Evolutionary conservation across 805 yeast species (phyloP).

Genomic region (Suhomyces vadensis): DNA sequence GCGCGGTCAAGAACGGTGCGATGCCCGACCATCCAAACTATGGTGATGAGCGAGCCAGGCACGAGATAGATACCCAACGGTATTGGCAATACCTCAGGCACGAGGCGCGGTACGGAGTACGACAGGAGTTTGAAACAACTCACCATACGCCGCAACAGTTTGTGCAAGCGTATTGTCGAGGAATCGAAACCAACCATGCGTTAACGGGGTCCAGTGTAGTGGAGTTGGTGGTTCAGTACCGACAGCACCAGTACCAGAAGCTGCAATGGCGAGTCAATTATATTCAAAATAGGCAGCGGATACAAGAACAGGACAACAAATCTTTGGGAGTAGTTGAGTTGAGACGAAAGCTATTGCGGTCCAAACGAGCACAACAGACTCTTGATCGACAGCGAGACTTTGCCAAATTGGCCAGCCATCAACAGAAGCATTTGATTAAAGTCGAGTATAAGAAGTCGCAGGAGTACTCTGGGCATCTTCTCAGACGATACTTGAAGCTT

Average conservation of each 20-base stretch:
- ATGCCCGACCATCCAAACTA: background rate
- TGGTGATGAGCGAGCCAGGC: background rate
- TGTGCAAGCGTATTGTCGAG: constrained; percentile 1
- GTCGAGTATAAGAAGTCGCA: constrained; percentile 13
- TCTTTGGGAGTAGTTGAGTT: constrained; percentile 5
- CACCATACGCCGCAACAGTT: background rate
- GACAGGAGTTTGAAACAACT: constrained; percentile 3
- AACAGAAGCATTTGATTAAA: constrained; percentile 16
- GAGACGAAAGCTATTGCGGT: constrained; percentile 3
- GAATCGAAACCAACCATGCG: background rate
- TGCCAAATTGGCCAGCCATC: constrained; percentile 5
- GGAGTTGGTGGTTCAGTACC: constrained; percentile 3
- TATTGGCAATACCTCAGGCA: constrained; percentile 4
- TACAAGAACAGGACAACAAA: constrained; percentile 14
- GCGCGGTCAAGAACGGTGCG: background rate
- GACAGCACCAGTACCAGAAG: constrained; percentile 5
- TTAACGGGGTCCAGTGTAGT: background rate
- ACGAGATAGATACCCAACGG: constrained; percentile 1
- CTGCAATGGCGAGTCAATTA: constrained; percentile 22
- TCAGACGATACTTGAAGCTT: constrained; percentile 29
- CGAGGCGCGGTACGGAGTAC: constrained; percentile 5
- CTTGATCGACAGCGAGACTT: constrained; percentile 2
- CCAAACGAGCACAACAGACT: background rate
- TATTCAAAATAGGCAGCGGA: constrained; percentile 4
- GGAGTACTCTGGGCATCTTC: constrained; percentile 18